Evolutionary conservation across 2,329 filamentous ascomycete genomes (phyloP).

Genomic region (Aspergillus bombycis): DNA sequence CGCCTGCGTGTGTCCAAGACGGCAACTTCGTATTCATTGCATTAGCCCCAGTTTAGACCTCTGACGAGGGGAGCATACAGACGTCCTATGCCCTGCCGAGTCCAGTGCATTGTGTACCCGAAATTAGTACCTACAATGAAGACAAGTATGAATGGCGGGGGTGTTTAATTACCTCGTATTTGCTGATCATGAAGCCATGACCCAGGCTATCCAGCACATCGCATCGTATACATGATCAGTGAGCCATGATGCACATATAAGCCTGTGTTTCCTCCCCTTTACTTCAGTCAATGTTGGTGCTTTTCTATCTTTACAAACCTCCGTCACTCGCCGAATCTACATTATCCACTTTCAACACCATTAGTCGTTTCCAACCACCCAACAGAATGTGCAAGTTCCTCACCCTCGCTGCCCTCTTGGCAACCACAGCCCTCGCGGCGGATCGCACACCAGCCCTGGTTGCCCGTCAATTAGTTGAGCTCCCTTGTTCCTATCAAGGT

Average conservation of each 20-base stretch:
- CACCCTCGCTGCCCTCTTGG: neutral
- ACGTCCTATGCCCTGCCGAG: neutral
- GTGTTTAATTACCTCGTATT: neutral
- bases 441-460: neutral
- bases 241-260: neutral
- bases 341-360: neutral
- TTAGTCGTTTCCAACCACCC: neutral
- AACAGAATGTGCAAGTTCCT: constrained; percentile 28
- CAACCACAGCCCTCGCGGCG: neutral
- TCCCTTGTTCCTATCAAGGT: constrained; percentile 1
- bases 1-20: neutral
- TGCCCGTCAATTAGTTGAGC: neutral
- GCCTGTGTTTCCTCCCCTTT: neutral
- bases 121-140: neutral
- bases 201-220: neutral
- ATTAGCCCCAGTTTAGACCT: constrained; percentile 43
- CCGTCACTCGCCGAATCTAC: neutral
- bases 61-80: constrained; percentile 40
- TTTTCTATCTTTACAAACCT: neutral
- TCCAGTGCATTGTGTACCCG: neutral
- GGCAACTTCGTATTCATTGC: constrained; percentile 1
- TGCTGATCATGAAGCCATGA: neutral
- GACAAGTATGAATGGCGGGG: neutral
- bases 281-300: neutral
- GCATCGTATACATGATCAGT: neutral